These are phyloP conservation scores for Phalaenopsis equestris DNA, from an alignment of 106 monocot species.

Conservation along the genomic window DNA sequence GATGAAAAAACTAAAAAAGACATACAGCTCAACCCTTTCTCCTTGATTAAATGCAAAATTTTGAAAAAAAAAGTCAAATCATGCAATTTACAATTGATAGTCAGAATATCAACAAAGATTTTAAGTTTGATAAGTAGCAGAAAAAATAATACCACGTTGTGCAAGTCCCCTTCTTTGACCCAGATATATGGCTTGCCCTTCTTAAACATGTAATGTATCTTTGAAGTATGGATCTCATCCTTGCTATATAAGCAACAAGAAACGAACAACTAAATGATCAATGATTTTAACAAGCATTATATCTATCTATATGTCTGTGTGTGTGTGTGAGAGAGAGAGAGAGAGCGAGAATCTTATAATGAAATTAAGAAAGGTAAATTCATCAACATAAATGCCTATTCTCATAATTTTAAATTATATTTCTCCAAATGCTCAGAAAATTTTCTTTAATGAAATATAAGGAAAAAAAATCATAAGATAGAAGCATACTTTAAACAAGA, in stretches of 20 bases:
- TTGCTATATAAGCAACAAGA: slow-evolving; percentile 25
- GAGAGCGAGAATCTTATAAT: too few relatives aligned
- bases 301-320: too few relatives aligned
- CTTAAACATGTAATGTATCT: slow-evolving; percentile 50
- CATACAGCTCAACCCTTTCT: not conserved
- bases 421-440: too few relatives aligned
- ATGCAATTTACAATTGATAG: not conserved
- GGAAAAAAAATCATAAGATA: too few relatives aligned
- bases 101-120: not conserved
- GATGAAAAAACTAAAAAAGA: not conserved
- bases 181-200: slow-evolving; percentile 54
- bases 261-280: not conserved
- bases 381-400: too few relatives aligned
- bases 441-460: too few relatives aligned
- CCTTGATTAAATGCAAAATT: not conserved
- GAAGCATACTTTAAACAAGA: too few relatives aligned
- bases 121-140: too few relatives aligned
- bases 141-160: slow-evolving; percentile 36
- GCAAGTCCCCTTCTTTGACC: slow-evolving; percentile 44
- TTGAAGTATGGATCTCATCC: slow-evolving; percentile 56
- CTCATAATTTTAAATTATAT: too few relatives aligned
- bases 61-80: not conserved
- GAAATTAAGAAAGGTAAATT: too few relatives aligned
- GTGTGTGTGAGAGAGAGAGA: not conserved
- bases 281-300: not conserved